A percentile compares a stretch with the other conserved stretches of the same genome.
phyloP scores from a whole-genome alignment of 805 yeast genomes.

The Lipomyces kockii region DNA sequence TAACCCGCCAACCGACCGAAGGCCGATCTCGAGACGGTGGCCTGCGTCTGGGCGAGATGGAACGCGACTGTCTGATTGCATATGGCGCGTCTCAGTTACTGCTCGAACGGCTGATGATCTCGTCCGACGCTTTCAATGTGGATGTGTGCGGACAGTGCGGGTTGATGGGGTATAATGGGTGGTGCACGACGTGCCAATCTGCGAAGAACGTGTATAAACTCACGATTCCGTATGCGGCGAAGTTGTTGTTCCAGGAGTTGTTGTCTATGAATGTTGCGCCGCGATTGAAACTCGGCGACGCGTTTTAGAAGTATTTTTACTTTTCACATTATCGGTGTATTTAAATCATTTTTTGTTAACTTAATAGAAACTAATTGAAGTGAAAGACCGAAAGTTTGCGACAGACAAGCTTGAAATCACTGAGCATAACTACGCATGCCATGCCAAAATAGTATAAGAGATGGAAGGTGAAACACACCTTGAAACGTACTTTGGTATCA shows the following conservation, averaged over 20 bases:
- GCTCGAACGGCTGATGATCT: constrained; percentile 91
- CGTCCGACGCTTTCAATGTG: constrained; percentile 97
- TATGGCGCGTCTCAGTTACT: constrained; percentile 96
- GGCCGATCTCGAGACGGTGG: constrained; percentile 99
- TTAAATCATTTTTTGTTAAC: neutral
- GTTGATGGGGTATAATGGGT: constrained; percentile 93
- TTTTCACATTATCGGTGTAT: neutral
- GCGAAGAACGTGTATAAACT: constrained; percentile 84
- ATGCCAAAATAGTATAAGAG: too few relatives aligned
- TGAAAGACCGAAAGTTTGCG: too few relatives aligned
- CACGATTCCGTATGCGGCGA: constrained; percentile 99
- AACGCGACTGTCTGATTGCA: constrained; percentile 98
- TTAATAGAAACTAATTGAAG: neutral
- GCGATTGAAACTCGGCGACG: constrained; percentile 81
- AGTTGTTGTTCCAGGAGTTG: constrained; percentile 92
- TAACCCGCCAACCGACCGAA: constrained; percentile 98
- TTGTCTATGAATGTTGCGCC: constrained; percentile 99
- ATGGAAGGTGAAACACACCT: too few relatives aligned
- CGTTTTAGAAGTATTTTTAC: constrained; percentile 19
- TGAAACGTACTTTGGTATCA: too few relatives aligned
- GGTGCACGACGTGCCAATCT: constrained; percentile 97
- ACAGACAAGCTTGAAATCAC: too few relatives aligned
- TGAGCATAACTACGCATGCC: too few relatives aligned
- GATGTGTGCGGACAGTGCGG: constrained; percentile 95
- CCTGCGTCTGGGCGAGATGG: constrained; percentile 98